These are phyloP conservation scores for Lentinus tigrinus DNA, from an alignment of 768 basidiomycete genomes.

Conservation along the genomic window DNA sequence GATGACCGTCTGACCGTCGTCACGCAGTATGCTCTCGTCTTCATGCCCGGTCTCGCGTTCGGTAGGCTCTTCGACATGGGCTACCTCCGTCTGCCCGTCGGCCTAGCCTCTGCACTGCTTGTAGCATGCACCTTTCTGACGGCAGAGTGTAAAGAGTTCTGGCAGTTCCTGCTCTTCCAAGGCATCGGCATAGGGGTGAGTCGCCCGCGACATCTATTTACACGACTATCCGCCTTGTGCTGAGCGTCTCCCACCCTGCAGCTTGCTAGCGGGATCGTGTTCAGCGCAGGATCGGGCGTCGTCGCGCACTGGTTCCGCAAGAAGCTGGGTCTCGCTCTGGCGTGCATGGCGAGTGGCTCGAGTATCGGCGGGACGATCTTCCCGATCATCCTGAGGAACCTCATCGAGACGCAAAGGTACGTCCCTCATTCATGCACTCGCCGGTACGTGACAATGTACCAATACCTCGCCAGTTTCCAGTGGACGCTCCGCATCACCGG, in stretches of 20 bases:
- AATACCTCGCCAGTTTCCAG: background rate
- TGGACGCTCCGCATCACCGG: constrained; percentile 13
- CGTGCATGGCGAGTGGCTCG: constrained; percentile 63
- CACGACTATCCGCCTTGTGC: background rate
- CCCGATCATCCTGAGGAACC: constrained; percentile 57
- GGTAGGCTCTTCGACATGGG: constrained; percentile 78
- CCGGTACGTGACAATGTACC: background rate
- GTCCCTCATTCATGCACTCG: background rate
- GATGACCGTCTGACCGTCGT: background rate
- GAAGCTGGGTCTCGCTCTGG: constrained; percentile 55
- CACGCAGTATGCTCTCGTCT: constrained; percentile 57
- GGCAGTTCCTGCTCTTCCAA: constrained; percentile 79
- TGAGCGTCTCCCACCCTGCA: constrained; percentile 2
- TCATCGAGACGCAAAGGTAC: constrained; percentile 36
- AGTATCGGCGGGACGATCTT: constrained; percentile 69
- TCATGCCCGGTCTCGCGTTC: constrained; percentile 58
- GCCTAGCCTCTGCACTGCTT: constrained; percentile 47
- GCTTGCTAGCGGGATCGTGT: constrained; percentile 50
- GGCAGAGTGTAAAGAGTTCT: constrained; percentile 69
- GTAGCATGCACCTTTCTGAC: constrained; percentile 59
- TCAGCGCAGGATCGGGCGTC: constrained; percentile 58
- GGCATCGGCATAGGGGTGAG: constrained; percentile 66
- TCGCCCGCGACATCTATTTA: constrained; percentile 1
- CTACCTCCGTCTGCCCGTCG: constrained; percentile 52
- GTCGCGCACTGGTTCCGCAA: constrained; percentile 75